These are phyloP conservation scores for Hansfordia pulvinata DNA, from an alignment of 2,329 filamentous ascomycete genomes.

Conservation along the genomic window DNA sequence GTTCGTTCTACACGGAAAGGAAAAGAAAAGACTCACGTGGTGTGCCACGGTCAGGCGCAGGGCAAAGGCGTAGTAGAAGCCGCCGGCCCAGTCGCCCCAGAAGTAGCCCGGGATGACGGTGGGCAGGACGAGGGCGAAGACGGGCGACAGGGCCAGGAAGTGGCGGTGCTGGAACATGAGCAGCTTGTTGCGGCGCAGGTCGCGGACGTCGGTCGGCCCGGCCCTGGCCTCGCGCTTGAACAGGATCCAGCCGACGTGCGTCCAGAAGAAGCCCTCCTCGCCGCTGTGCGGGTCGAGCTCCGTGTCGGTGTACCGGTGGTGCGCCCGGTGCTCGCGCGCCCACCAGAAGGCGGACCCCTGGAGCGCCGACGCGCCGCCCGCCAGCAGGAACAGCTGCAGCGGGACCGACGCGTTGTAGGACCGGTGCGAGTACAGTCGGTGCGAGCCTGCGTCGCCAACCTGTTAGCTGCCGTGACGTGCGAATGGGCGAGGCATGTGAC, in stretches of 20 bases:
- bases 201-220: conserved; percentile 77
- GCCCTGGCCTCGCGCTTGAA: conserved; percentile 87
- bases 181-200: conserved; percentile 74
- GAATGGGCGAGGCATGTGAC: too few species aligned
- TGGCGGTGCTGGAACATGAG: conserved; percentile 82
- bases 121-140: conserved; percentile 67
- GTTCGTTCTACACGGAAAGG: too few species aligned
- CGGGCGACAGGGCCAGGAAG: conserved; percentile 67
- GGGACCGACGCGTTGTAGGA: too few species aligned
- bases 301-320: conserved; percentile 86
- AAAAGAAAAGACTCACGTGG: conserved; percentile 30
- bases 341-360: conserved; percentile 84
- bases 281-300: conserved; percentile 88
- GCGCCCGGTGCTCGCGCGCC: conserved; percentile 74
- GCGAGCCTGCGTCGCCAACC: too few species aligned
- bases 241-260: conserved; percentile 80
- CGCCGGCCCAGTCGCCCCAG: conserved; percentile 72
- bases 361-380: conserved; percentile 19
- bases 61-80: conserved; percentile 74
- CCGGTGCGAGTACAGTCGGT: too few species aligned
- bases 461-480: too few species aligned
- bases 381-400: too few species aligned
- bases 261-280: conserved; percentile 76
- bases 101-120: conserved; percentile 61
- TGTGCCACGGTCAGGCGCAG: conserved; percentile 82